These are phyloP conservation scores for Phytopythium oedochilum DNA, from an alignment of 352 stramenopile species.

Conservation along the genomic window DNA sequence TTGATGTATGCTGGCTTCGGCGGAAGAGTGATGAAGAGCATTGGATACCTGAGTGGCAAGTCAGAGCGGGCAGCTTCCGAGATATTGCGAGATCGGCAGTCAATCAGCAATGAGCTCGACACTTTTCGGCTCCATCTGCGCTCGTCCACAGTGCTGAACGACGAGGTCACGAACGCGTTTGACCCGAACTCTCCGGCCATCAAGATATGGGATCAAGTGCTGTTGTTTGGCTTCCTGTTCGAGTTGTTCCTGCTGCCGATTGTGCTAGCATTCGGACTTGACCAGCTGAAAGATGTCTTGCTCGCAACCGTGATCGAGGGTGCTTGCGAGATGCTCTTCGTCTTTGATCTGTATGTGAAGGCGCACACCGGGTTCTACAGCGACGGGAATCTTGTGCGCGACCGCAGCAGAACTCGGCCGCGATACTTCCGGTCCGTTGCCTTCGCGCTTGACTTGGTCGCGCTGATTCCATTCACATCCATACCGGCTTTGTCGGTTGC, in stretches of 20 bases:
- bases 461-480: slow-evolving; percentile 32
- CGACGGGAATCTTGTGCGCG: slow-evolving; percentile 51
- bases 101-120: slow-evolving; percentile 9
- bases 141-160: slow-evolving; percentile 11
- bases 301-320: background rate
- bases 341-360: slow-evolving; percentile 50
- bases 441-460: slow-evolving; percentile 45
- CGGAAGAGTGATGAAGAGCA: no score
- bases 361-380: slow-evolving; percentile 55
- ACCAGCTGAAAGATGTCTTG: slow-evolving; percentile 2
- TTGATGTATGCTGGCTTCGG: no score
- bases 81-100: slow-evolving; percentile 11
- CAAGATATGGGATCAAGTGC: slow-evolving; percentile 47
- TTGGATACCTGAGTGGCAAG: background rate
- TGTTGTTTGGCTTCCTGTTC: slow-evolving; percentile 47
- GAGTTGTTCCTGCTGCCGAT: slow-evolving; percentile 55
- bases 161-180: slow-evolving; percentile 36
- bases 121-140: slow-evolving; percentile 12
- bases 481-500: background rate
- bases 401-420: slow-evolving; percentile 26
- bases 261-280: slow-evolving; percentile 41
- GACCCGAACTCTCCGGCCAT: slow-evolving; percentile 39
- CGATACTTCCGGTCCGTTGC: slow-evolving; percentile 44
- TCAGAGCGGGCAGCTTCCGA: background rate
- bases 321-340: slow-evolving; percentile 39